These are phyloP conservation scores for Phytophthora ohioensis DNA, from an alignment of 352 stramenopile genomes.

Conservation along the genomic window DNA sequence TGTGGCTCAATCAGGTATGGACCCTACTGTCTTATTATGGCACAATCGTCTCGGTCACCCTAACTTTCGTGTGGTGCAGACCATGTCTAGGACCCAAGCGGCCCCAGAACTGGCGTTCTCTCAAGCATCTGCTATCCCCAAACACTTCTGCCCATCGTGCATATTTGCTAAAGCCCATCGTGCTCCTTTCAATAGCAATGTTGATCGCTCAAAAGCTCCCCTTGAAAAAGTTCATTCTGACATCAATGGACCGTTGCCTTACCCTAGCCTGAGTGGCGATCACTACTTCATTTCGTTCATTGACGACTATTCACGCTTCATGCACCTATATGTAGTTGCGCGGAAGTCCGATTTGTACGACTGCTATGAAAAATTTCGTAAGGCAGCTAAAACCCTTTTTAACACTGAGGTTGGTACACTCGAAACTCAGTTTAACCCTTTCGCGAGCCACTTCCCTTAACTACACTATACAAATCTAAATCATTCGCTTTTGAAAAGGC, in stretches of 20 bases:
- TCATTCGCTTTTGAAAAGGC: too few species aligned
- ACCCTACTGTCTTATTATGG: too few species aligned
- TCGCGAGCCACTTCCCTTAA: too few species aligned
- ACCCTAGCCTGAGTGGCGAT: constrained; percentile 4
- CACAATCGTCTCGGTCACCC: too few species aligned
- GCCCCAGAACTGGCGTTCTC: constrained; percentile 1
- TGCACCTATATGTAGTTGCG: neutral
- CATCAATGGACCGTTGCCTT: constrained; percentile 12
- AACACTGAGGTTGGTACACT: neutral
- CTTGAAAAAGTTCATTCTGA: constrained; percentile 5
- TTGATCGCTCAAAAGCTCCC: constrained; percentile 3
- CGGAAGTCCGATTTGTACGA: neutral
- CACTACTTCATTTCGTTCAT: constrained; percentile 20
- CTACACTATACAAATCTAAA: too few species aligned
- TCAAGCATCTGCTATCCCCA: constrained; percentile 5
- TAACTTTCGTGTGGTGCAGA: neutral
- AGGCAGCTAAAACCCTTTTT: neutral
- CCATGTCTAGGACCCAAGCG: neutral
- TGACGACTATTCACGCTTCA: constrained; percentile 13
- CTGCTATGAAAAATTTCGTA: neutral
- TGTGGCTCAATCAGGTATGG: too few species aligned
- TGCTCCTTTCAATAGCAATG: constrained; percentile 9
- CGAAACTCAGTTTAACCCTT: too few species aligned
- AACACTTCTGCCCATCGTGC: constrained; percentile 9
- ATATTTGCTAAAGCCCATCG: constrained; percentile 3